These are phyloP conservation scores for Aureobasidium lini DNA, from an alignment of 2,329 filamentous ascomycete species.

Conservation along the genomic window DNA sequence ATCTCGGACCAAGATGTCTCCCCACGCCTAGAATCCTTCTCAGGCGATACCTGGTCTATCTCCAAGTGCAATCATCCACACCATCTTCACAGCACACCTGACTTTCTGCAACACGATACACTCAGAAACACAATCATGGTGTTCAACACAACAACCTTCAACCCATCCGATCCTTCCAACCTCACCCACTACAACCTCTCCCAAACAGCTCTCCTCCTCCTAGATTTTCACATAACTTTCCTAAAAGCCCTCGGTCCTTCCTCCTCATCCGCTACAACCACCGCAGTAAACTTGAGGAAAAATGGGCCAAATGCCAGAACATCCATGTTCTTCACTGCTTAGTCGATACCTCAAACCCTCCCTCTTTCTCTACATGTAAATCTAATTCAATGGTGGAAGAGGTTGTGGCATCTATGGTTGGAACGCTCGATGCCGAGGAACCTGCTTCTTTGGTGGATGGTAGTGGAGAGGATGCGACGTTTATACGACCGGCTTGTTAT, in stretches of 20 bases:
- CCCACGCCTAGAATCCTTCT: no score
- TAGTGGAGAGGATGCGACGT: conserved; percentile 18
- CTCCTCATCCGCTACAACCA: conserved; percentile 16
- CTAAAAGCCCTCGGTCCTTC: conserved; percentile 15
- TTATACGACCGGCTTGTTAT: conserved; percentile 19
- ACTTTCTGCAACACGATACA: no score
- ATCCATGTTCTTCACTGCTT: conserved; percentile 26
- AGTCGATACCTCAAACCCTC: conserved; percentile 18
- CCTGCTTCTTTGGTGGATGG: conserved; percentile 9
- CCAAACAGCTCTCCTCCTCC: conserved; percentile 26
- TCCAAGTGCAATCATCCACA: no score
- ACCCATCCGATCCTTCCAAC: not conserved
- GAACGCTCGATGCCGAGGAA: conserved; percentile 8
- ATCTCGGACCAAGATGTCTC: no score
- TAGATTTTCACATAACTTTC: conserved; percentile 26
- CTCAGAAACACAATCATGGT: no score
- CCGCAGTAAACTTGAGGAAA: conserved; percentile 19
- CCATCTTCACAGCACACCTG: no score
- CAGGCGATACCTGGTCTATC: no score
- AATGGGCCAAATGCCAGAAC: conserved; percentile 24
- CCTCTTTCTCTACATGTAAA: conserved; percentile 22
- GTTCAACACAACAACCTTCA: no score
- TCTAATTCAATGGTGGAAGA: conserved; percentile 12
- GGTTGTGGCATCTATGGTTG: conserved; percentile 15
- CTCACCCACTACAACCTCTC: conserved; percentile 22